phyloP scores from a whole-genome alignment of 768 basidiomycete species.

The Leccinum disarticulatum region DNA sequence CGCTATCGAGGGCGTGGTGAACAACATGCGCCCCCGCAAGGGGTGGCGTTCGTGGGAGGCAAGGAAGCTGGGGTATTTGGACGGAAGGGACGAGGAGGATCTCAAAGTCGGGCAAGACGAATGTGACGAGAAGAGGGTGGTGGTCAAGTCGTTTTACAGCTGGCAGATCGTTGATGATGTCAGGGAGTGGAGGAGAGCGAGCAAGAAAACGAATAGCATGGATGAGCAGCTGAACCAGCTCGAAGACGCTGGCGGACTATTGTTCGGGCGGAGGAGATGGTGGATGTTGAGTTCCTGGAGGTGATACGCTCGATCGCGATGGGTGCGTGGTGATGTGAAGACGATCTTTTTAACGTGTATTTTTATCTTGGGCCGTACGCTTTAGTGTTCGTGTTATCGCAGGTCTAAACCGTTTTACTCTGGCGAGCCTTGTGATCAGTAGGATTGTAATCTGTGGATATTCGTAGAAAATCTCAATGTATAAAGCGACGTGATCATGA shows the following conservation, averaged over 20 bases:
- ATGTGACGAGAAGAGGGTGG: constrained; percentile 69
- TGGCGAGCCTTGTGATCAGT: constrained; percentile 14
- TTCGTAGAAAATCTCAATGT: constrained; percentile 13
- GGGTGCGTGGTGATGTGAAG: constrained; percentile 46
- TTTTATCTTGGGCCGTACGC: constrained; percentile 27
- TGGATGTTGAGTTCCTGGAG: constrained; percentile 42
- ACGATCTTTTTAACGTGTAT: constrained; percentile 22
- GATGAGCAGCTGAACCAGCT: constrained; percentile 33
- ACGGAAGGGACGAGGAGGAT: constrained; percentile 65
- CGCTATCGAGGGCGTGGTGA: constrained; percentile 58
- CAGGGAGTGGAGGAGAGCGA: constrained; percentile 57
- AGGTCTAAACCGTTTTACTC: constrained; percentile 12
- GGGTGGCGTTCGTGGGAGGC: constrained; percentile 77
- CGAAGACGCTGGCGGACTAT: constrained; percentile 26
- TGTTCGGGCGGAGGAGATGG: constrained; percentile 28
- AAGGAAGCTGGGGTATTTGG: constrained; percentile 66
- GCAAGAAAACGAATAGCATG: constrained; percentile 42
- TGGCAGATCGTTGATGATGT: constrained; percentile 83
- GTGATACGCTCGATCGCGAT: constrained; percentile 56
- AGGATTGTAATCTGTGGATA: constrained; percentile 15
- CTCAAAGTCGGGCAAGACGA: constrained; percentile 76
- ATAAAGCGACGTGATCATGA: constrained; percentile 6
- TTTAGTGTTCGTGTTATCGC: constrained; percentile 23
- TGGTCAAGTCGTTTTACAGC: constrained; percentile 81
- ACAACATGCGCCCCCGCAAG: constrained; percentile 59